Conservation (phyloP, 176 grass and related monocot genomes). For the Secale cereale region DNA sequence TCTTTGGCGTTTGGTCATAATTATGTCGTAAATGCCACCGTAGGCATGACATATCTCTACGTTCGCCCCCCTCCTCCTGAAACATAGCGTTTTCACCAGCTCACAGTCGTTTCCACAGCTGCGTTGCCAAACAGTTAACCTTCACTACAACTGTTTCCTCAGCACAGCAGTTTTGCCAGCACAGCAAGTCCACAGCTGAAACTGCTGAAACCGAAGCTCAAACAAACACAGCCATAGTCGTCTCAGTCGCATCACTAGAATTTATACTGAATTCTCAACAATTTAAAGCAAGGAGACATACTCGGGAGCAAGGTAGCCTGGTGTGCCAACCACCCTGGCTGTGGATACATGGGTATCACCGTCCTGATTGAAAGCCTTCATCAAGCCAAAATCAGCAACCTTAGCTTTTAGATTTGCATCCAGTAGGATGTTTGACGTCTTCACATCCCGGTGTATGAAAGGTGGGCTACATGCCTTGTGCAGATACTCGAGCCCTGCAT, state of each 20-base stretch:
- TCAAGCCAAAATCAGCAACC: conserved; percentile 70
- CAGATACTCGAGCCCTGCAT: conserved; percentile 58
- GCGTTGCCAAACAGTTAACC: no score
- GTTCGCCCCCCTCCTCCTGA: no score
- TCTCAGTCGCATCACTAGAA: not conserved
- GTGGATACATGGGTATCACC: conserved; percentile 40
- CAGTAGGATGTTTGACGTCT: conserved; percentile 57
- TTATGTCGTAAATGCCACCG: no score
- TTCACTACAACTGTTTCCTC: no score
- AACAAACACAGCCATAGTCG: no score
- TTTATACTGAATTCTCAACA: not conserved
- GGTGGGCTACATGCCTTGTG: conserved; percentile 53
- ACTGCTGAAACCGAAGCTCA: no score
- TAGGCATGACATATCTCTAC: no score
- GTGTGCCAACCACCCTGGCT: conserved; percentile 29
- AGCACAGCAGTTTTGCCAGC: no score
- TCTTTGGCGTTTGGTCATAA: no score
- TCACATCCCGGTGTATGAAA: conserved; percentile 63
- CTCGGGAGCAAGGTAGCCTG: conserved; percentile 61
- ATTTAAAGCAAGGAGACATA: not conserved
- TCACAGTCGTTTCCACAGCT: no score
- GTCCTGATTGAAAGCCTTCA: conserved; percentile 31
- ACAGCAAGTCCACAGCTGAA: no score
- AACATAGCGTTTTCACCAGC: no score
- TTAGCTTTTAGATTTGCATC: conserved; percentile 53